phyloP scores from a whole-genome alignment of 1,284 basidiomycete genomes.

The Trametes polyzona region DNA sequence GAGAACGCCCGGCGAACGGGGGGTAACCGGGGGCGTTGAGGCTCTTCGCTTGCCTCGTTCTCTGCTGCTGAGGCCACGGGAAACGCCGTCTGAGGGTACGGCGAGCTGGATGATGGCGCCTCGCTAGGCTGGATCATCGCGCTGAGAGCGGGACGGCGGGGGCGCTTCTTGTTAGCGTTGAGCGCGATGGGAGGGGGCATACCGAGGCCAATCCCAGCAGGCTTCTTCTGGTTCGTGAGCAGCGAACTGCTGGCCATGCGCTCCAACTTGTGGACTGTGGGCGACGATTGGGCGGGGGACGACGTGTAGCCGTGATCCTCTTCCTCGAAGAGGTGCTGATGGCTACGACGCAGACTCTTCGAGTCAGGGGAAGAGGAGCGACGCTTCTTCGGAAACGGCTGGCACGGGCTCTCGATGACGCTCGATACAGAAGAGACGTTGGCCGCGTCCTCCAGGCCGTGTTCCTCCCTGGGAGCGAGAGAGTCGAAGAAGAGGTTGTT shows the following conservation, averaged over 20 bases:
- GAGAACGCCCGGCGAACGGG: constrained; percentile 74
- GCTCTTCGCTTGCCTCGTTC: constrained; percentile 21
- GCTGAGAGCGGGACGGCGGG: constrained; percentile 70
- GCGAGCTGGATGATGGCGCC: constrained; percentile 30
- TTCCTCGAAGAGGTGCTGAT: constrained; percentile 32
- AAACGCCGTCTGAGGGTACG: constrained; percentile 40
- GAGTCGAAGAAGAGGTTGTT: constrained; percentile 64
- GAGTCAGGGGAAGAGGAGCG: constrained; percentile 70
- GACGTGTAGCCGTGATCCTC: constrained; percentile 42
- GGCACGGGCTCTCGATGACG: constrained; percentile 47
- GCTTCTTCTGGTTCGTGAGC: constrained; percentile 54
- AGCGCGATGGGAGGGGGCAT: constrained; percentile 50
- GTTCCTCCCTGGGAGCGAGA: constrained; percentile 38
- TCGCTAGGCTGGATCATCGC: constrained; percentile 56
- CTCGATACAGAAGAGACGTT: constrained; percentile 25
- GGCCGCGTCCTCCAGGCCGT: constrained; percentile 19
- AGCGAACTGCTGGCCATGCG: constrained; percentile 48
- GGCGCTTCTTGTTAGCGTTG: constrained; percentile 54
- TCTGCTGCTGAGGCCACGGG: constrained; percentile 19
- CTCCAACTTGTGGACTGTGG: constrained; percentile 65
- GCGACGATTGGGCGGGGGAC: constrained; percentile 65
- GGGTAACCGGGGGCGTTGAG: constrained; percentile 36
- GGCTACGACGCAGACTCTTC: constrained; percentile 38
- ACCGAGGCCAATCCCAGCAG: constrained; percentile 61
- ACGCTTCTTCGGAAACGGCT: constrained; percentile 61